Conservation (phyloP, 2,329 filamentous ascomycete genomes). For the Periconia digitata region DNA sequence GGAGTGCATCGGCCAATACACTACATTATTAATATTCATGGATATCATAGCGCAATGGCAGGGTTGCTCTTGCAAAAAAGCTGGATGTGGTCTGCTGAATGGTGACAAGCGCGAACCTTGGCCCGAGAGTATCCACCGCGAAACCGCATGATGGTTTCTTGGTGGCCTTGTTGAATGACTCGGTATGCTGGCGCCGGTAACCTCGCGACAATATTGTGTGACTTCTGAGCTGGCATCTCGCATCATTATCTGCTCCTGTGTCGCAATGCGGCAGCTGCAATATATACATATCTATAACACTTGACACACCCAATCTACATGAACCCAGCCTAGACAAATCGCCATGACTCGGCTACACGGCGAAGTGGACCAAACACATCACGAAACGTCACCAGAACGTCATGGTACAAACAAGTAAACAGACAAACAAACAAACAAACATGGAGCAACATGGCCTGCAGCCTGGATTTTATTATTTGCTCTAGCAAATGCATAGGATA, state of each 20-base stretch:
- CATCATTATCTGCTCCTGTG: background rate
- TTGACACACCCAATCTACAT: no score
- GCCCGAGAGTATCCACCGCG: background rate
- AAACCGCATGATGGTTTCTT: no score
- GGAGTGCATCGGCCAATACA: background rate
- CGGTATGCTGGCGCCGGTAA: no score
- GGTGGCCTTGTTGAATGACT: no score
- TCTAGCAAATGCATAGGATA: background rate
- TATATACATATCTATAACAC: background rate
- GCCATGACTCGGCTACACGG: background rate
- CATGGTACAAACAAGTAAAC: background rate
- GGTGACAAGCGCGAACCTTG: background rate
- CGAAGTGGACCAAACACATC: no score
- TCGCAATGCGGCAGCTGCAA: background rate
- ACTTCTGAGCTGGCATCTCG: no score
- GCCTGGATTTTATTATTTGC: background rate
- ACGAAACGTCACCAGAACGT: background rate
- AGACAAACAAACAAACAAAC: background rate
- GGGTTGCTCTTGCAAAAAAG: conserved; percentile 5
- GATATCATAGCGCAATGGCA: conserved; percentile 16
- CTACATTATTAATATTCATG: no score
- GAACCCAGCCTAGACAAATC: no score
- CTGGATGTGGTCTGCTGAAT: no score
- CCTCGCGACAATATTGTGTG: no score
- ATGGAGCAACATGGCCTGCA: background rate